A percentile compares a stretch with the other conserved stretches of the same genome.
Conservation (phyloP, 257 asterid species). For the Cordia subcordata region DNA sequence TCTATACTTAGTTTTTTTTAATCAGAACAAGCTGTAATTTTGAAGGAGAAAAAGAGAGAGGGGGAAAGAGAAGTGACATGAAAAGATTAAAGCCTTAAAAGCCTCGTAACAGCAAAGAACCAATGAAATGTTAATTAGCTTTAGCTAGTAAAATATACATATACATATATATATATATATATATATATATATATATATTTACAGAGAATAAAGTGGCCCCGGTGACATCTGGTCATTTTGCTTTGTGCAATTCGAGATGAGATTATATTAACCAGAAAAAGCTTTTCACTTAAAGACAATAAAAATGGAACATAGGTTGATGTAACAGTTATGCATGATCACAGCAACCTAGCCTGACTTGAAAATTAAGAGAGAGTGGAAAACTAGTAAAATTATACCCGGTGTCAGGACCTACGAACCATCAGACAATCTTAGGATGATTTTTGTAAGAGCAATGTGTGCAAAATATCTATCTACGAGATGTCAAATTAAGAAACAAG, state of each 20-base stretch:
- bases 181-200: slow-evolving; percentile 26
- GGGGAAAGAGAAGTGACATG: slow-evolving; percentile 17
- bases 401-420: too few species aligned
- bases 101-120: slow-evolving; percentile 40
- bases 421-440: too few species aligned
- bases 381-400: too few species aligned
- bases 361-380: too few species aligned
- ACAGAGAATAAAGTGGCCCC: slow-evolving; percentile 19
- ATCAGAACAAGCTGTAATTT: neutral
- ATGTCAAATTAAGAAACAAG: too few species aligned
- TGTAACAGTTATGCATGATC: slow-evolving; percentile 12
- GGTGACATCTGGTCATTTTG: too few species aligned
- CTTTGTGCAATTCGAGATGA: too few species aligned
- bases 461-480: too few species aligned
- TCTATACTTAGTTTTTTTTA: neutral
- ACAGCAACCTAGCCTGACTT: neutral
- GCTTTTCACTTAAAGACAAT: slow-evolving; percentile 6
- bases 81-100: slow-evolving; percentile 32
- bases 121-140: slow-evolving; percentile 23
- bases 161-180: slow-evolving; percentile 29
- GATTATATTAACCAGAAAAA: too few species aligned
- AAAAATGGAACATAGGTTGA: slow-evolving; percentile 7
- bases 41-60: neutral
- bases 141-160: too few species aligned
- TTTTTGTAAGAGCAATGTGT: too few species aligned